Conservation (phyloP, 83 land plant species). For the Larix sibirica region DNA sequence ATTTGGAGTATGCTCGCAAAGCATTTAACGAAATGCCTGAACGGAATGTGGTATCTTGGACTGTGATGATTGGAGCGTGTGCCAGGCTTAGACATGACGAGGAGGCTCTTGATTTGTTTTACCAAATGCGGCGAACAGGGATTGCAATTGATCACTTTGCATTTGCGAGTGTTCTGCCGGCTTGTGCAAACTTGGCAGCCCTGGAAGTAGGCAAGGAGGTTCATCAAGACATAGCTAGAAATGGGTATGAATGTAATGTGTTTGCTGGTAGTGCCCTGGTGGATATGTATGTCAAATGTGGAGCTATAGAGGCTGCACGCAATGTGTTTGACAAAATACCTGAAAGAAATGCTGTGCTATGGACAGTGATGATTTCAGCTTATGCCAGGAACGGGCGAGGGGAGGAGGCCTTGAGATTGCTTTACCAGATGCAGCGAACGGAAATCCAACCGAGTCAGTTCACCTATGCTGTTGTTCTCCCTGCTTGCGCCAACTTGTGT, state of each 20-base stretch:
- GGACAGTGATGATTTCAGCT: conserved; percentile 14
- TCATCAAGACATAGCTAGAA: conserved; percentile 11
- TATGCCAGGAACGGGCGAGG: conserved; percentile 7
- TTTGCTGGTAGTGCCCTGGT: conserved; percentile 14
- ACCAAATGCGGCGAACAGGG: conserved; percentile 23
- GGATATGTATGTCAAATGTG: conserved; percentile 25
- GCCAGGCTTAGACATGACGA: not conserved
- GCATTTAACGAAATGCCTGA: not conserved
- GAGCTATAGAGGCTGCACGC: conserved; percentile 5
- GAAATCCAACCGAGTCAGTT: not conserved
- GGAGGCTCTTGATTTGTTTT: conserved; percentile 18
- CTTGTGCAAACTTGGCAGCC: conserved; percentile 4
- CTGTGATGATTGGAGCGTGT: conserved; percentile 39
- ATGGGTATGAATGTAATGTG: not conserved
- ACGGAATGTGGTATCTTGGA: conserved; percentile 25
- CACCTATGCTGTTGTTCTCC: conserved; percentile 2
- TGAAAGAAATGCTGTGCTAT: not conserved
- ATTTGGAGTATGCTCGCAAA: conserved; percentile 1
- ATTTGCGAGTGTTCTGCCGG: conserved; percentile 2
- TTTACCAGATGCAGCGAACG: conserved; percentile 2
- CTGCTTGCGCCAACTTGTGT: not conserved
- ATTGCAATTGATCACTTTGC: not conserved
- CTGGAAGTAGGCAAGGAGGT: conserved; percentile 13
- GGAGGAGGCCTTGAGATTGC: conserved; percentile 6
- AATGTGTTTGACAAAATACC: conserved; percentile 2